A percentile compares a stretch with the other conserved stretches of the same genome.
Evolutionary conservation across 345 rosid genomes (phyloP).

Genomic region (Eutrema heterophyllum): DNA sequence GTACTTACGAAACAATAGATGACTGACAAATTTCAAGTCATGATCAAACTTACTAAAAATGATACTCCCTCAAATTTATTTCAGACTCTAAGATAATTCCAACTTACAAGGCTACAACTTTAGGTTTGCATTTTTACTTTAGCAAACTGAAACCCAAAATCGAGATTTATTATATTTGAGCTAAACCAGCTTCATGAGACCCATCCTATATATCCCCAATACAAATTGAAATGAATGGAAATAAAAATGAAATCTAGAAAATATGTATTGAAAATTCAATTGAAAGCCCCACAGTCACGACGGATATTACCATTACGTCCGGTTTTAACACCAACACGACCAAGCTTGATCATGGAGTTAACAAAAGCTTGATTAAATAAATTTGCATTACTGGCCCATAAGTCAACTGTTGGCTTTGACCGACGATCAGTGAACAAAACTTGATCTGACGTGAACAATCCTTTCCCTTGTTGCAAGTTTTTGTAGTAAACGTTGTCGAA

Average conservation of each 20-base stretch:
- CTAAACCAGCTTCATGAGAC: neutral
- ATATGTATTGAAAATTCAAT: constrained; percentile 11
- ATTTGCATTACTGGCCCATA: constrained; percentile 46
- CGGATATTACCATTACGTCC: constrained; percentile 60
- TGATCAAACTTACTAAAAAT: neutral
- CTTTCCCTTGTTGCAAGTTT: constrained; percentile 65
- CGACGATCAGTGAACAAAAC: constrained; percentile 49
- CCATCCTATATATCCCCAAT: neutral
- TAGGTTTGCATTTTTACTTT: neutral
- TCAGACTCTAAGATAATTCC: neutral
- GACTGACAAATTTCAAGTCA: neutral
- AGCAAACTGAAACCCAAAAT: neutral
- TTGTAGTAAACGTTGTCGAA: constrained; percentile 68
- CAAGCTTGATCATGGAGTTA: constrained; percentile 62
- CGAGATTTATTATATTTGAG: constrained; percentile 6
- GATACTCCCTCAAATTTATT: neutral
- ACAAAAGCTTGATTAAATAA: constrained; percentile 52
- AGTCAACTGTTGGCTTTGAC: constrained; percentile 51
- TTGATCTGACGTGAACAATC: constrained; percentile 82
- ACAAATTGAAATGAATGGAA: neutral
- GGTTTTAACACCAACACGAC: constrained; percentile 67
- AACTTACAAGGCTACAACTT: neutral
- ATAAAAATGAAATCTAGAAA: neutral
- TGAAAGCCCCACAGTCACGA: constrained; percentile 49
- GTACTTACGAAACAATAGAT: too few relatives aligned